Base-by-base conservation (phyloP, 345 rosid genomes). In the Cardamine occulta region DNA sequence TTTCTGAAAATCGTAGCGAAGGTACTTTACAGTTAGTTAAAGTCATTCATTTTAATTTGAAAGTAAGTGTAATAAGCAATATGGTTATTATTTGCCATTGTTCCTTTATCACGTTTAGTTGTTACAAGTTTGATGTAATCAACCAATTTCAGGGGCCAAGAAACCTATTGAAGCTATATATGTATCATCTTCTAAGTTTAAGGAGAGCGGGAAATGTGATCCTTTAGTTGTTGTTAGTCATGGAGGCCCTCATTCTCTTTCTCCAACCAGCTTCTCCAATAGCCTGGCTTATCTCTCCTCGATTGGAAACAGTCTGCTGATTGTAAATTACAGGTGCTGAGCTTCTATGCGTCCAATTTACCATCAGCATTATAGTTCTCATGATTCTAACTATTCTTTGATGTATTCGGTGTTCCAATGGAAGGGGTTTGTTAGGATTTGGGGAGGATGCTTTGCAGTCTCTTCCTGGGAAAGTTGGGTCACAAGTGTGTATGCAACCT, bases 391-490 rank as follows among this genome's bases (percentile, higher is more conserved):
- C 39, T 34, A 34, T 29, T 11, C 5, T 39, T 11, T 53, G 28
- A 28, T 29, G 49, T 71, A 17, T 61, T 68, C 2, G 42, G 14
- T 37, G 4, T 37, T 11, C 1, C 1, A 39, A 39, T 73, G 45
- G 62, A 88, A 94, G 98, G 88, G 98, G 98, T 74, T 94, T 97
- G 0, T 8, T 86, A 51, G 98, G 97, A 66, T 94, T 81, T 75
- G 97, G 98, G 1, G 97, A 94, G 84, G 98, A 94, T 62, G 97
- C 98, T 70, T 84, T 94, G 82, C 98, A 94, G 65, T 91, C 97
- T 76, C 90, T 94, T 80, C 92, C 88, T n/a, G 97, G 98, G 69
- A 94, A 87, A 79, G 40, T 86, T 74, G 98, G 98, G 32, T 85
- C 89, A 10, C 98, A 89, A 97, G 97, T 93, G 45, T 39, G 42